Base-by-base conservation (phyloP, 805 yeast species). In the Myxozyma neotropica region DNA sequence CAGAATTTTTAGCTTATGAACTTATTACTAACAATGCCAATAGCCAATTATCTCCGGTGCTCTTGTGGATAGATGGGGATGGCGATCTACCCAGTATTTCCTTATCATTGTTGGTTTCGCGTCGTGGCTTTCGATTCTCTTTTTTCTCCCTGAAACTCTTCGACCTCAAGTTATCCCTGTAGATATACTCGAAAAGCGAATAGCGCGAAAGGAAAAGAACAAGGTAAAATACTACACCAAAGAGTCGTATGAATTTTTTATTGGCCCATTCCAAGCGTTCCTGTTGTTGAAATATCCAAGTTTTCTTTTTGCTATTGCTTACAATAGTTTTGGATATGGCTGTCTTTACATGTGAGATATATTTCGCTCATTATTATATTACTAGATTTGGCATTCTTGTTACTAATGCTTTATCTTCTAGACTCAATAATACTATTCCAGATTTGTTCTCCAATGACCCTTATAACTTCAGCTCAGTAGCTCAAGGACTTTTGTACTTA, bases 61-160 rank as follows among this genome's bases (percentile, higher is more conserved):
- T 1, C 80, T 90, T 29, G 81, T 87, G 5, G 76, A 80, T 44
- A 77, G 78, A 10, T 87, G 90, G 86, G 89, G 90, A 7, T 90
- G 96, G 96, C 78, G 96, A 70, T 88, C 93, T 1, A 88, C 96
- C 2, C 94, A 88, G 69, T 90, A 95, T 93, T 83, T 88, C 54
- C 75, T 88, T 73, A 88, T 86, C 17, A 85, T 87, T 29, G 71
- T 87, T 46, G 81, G 89, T 1, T 89, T 85, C 1, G 71, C 78
- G 13, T 79, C 80, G 50, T 75, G 80, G 26, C 23, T 82, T 0
- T 60, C 81, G 53, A 74, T 89, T 42, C 64, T 82, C 4, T 78
- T 87, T 48, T 74, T 80, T 4, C 75, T 90, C 17, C 97, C 97
- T 0, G 97, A 91, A 69, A 91, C 97, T 0, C 75, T 89, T 45